Conservation (phyloP, 495 filamentous ascomycete species). For the Lineolata rhizophorae region DNA sequence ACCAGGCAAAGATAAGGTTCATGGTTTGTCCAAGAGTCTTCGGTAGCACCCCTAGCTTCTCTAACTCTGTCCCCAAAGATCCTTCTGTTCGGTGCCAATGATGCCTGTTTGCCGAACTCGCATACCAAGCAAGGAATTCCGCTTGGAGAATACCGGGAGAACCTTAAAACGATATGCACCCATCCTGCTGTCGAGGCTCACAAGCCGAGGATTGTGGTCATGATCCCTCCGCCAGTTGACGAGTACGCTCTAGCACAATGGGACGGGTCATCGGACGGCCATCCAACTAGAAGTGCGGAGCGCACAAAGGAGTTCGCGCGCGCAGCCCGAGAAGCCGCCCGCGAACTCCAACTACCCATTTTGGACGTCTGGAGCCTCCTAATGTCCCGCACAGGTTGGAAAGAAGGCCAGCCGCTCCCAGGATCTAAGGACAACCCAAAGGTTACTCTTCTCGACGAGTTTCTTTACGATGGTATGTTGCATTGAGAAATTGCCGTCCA, state of each 20-base stretch:
- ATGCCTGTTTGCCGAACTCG: slow-evolving; percentile 39
- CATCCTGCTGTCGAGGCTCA: slow-evolving; percentile 48
- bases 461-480: slow-evolving; percentile 38
- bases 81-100: slow-evolving; percentile 75
- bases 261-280: no score
- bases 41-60: neutral
- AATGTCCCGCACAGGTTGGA: slow-evolving; percentile 42
- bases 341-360: slow-evolving; percentile 37
- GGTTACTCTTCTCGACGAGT: slow-evolving; percentile 24
- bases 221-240: slow-evolving; percentile 63
- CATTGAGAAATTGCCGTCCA: neutral
- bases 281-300: slow-evolving; percentile 38
- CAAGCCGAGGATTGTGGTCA: slow-evolving; percentile 45
- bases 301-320: slow-evolving; percentile 50
- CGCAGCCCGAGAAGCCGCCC: slow-evolving; percentile 40
- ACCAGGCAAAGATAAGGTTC: slow-evolving; percentile 34
- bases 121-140: slow-evolving; percentile 49
- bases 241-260: slow-evolving; percentile 29
- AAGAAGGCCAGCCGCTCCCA: slow-evolving; percentile 28
- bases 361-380: slow-evolving; percentile 57
- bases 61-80: slow-evolving; percentile 22
- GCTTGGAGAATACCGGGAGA: slow-evolving; percentile 44
- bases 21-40: slow-evolving; percentile 29
- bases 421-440: slow-evolving; percentile 24
- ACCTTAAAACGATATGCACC: slow-evolving; percentile 43